Base-by-base conservation (phyloP, 768 basidiomycete genomes). In the Hygrocybe punicea region DNA sequence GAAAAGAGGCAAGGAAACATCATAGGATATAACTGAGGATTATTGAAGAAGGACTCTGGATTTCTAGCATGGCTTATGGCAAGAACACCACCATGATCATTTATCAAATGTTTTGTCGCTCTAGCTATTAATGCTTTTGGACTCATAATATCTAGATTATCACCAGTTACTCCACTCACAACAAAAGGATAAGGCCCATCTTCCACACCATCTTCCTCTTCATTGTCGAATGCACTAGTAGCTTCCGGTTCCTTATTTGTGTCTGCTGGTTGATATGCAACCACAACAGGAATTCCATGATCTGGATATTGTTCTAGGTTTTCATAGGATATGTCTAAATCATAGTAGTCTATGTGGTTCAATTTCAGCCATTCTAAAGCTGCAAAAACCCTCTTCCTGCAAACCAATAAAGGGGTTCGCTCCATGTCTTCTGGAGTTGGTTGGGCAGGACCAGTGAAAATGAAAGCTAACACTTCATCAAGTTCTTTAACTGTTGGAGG, bases 1-100 rank as follows among this genome's bases (percentile, higher is more conserved):
- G 70, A 71, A 63, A 67, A 75, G 2, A 73, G 55, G 67, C 69
- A 72, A 0, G 72, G 73, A 60, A 71, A 72, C 67, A 72, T 69
- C 13, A 60, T 56, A 2, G 71, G 68, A 60, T 70, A 73, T 14
- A 71, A 53, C 13, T 59, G 44, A 13, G 65, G 61, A 56, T 74
- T 74, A 21, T 66, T 39, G 16, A 37, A 65, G 14, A 65, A 45
- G 23, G 64, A 64, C 42, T 67, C 59, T 16, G 65, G 61, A 6
- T 55, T 36, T 1, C 49, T 24, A 0, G 21, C 35, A 45, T 67
- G 65, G 6, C 65, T 67, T 29, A 69, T 61, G 0, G 36, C 66
- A 5, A 74, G 45, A 10, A 66, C 40, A 8, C 50, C 57, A 10
- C 60, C 57, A 29, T 55, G 44, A 29, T 40, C 57, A 33, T 21